Evolutionary conservation across 2,329 filamentous ascomycete species (phyloP).

Genomic region (Fusarium mangiferae): DNA sequence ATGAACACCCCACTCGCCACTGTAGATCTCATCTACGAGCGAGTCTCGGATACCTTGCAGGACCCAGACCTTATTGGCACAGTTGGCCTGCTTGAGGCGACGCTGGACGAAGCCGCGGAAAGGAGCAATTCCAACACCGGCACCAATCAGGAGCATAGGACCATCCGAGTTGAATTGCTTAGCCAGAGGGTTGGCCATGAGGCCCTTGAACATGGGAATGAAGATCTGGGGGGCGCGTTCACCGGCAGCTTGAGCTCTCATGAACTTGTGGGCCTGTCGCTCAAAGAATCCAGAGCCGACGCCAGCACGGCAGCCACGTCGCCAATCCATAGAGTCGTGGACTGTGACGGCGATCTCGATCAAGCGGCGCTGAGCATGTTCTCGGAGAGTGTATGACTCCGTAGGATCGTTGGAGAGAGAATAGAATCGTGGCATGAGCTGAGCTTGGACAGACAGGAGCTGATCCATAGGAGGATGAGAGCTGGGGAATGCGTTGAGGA

Average conservation of each 20-base stretch:
- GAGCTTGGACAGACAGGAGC: conserved; percentile 81
- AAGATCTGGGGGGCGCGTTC: conserved; percentile 70
- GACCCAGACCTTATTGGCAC: conserved; percentile 98
- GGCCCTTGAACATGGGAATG: conserved; percentile 96
- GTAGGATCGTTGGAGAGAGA: conserved; percentile 97
- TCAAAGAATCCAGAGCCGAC: conserved; percentile 95
- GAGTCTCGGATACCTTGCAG: conserved; percentile 95
- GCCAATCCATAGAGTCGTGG: conserved; percentile 87
- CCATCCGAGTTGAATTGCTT: conserved; percentile 92
- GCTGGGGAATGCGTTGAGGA: conserved; percentile 92
- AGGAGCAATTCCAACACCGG: conserved; percentile 94
- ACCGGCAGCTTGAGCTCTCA: conserved; percentile 73
- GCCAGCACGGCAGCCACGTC: conserved; percentile 76
- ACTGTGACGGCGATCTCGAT: conserved; percentile 98
- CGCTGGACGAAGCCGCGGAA: conserved; percentile 98
- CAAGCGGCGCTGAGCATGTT: conserved; percentile 77
- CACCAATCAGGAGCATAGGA: conserved; percentile 96
- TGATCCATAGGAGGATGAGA: conserved; percentile 86
- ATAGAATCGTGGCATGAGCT: conserved; percentile 98
- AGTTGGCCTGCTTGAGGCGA: conserved; percentile 91
- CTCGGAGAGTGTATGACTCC: conserved; percentile 74
- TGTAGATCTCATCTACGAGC: conserved; percentile 94
- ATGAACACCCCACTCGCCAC: conserved; percentile 93
- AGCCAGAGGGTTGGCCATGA: conserved; percentile 97
- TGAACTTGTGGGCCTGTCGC: conserved; percentile 78